phyloP scores from a whole-genome alignment of 164 flowering plant genomes.

The Magnolia changhungtana region DNA sequence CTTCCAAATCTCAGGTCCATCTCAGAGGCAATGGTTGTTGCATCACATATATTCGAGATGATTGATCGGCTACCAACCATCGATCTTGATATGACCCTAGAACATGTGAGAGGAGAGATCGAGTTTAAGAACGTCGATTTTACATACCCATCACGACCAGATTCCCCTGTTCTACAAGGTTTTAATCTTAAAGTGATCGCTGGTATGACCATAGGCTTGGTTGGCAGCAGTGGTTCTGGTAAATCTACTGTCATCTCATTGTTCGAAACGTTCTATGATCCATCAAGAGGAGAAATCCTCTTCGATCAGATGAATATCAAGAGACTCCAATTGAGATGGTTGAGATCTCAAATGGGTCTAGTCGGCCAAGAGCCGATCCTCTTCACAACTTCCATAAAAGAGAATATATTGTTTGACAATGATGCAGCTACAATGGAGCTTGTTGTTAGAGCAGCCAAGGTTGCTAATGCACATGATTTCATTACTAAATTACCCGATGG shows the following conservation, averaged over 20 bases:
- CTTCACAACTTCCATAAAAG: slow-evolving; percentile 43
- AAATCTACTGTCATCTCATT: slow-evolving; percentile 49
- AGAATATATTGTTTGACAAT: slow-evolving; percentile 44
- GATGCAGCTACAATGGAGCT: slow-evolving; percentile 45
- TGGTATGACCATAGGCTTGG: slow-evolving; percentile 45
- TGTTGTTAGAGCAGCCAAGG: slow-evolving; percentile 33
- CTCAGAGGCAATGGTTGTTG: slow-evolving; percentile 36
- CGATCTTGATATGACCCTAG: slow-evolving; percentile 34
- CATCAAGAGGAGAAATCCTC: slow-evolving; percentile 38
- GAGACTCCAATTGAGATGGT: slow-evolving; percentile 41
- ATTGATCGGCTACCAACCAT: slow-evolving; percentile 34
- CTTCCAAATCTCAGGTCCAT: slow-evolving; percentile 19
- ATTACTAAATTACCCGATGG: slow-evolving; percentile 48
- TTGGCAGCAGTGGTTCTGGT: slow-evolving; percentile 61
- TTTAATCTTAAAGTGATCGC: slow-evolving; percentile 34
- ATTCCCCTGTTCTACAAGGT: slow-evolving; percentile 32
- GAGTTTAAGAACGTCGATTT: slow-evolving; percentile 42
- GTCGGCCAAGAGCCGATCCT: slow-evolving; percentile 56
- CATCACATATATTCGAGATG: slow-evolving; percentile 36
- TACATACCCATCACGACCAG: slow-evolving; percentile 51
- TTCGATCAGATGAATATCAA: slow-evolving; percentile 40
- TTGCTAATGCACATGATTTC: slow-evolving; percentile 55
- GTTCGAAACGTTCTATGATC: slow-evolving; percentile 55
- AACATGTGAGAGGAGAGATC: slow-evolving; percentile 37
- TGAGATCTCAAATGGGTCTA: slow-evolving; percentile 43